phyloP scores from a whole-genome alignment of 805 yeast species.

The Candida xyloterini region DNA sequence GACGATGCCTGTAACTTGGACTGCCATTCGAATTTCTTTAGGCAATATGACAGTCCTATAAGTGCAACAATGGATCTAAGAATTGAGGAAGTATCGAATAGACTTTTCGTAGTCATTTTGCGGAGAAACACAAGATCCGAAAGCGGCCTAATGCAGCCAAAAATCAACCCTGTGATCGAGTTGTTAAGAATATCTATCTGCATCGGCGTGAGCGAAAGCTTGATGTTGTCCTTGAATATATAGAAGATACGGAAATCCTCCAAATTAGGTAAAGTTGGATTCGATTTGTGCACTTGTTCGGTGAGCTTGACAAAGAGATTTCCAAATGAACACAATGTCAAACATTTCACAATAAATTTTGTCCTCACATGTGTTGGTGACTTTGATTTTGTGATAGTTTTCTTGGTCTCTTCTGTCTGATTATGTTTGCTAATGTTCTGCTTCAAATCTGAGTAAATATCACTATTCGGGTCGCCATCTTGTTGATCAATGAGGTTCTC shows the following conservation, averaged over 20 bases:
- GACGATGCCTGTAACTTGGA: constrained; percentile 62
- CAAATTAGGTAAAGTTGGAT: constrained; percentile 26
- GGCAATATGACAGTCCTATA: constrained; percentile 68
- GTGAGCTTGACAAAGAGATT: constrained; percentile 52
- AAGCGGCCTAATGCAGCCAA: constrained; percentile 54
- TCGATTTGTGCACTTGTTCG: constrained; percentile 44
- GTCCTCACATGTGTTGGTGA: background rate
- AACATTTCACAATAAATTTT: constrained; percentile 8
- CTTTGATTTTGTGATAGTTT: background rate
- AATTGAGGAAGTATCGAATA: constrained; percentile 21
- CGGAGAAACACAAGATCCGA: constrained; percentile 26
- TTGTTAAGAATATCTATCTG: constrained; percentile 25
- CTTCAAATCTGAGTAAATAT: constrained; percentile 20
- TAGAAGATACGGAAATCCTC: constrained; percentile 33
- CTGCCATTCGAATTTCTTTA: constrained; percentile 67
- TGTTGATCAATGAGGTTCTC: constrained; percentile 20
- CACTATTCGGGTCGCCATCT: constrained; percentile 16
- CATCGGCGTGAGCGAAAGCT: constrained; percentile 21
- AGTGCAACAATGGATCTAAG: constrained; percentile 53
- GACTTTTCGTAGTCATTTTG: constrained; percentile 8
- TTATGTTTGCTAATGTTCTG: constrained; percentile 13
- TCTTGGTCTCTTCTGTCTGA: background rate
- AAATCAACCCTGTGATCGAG: constrained; percentile 53
- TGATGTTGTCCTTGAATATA: constrained; percentile 29
- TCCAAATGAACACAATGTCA: constrained; percentile 42